Evolutionary conservation across 352 stramenopile species (phyloP), one percentile per base, ranked within the genome.

Genomic region (Phytophthora ohioensis): DNA sequence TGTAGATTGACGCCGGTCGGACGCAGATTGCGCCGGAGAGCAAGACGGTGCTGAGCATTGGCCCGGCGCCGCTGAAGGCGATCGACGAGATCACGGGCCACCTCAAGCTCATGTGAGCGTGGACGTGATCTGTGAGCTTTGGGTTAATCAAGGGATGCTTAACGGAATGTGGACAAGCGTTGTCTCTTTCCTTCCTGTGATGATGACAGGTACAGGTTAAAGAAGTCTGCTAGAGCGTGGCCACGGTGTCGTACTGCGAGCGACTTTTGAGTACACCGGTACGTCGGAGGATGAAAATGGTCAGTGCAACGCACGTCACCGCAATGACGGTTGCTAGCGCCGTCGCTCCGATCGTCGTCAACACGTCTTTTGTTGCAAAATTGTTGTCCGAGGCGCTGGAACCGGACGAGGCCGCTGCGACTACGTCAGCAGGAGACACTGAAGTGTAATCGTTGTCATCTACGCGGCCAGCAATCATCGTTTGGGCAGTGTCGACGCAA

Each of bases 41-140:
- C 36, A 96, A 96, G 83, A 96, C 89, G 5, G 89, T 96, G 45
- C 49, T 96, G 46, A 82, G 80, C 49, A 94, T 96, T 57, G 89
- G 89, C 0, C 89, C 89, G 1, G 89, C 89, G 3, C 79, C 89
- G 13, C 71, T 94, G 30, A 76, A 84, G 30, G 83, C 69, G 32
- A 82, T 96, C 60, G 80, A 96, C 63, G 78, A 81, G 38, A 72
- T 96, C 60, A 94, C 85, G 3, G 83, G 83, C 34, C 89, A 94
- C 69, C 85, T 96, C 63, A 96, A 95, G 76, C 85, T 96, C 71
- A 91, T 95, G 86, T 96, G 69, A 85, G 6, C 41, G 54, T 60
- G 32, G 21, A 27, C 21, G 21, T 27, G 21, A 27, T 27, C 21
- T 27, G 21, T 27, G 32, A 15, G 46, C 7, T 12, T 47, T 49